These are phyloP conservation scores for Podaxis carcinomalis DNA, from an alignment of 768 basidiomycete genomes.

Conservation along the genomic window DNA sequence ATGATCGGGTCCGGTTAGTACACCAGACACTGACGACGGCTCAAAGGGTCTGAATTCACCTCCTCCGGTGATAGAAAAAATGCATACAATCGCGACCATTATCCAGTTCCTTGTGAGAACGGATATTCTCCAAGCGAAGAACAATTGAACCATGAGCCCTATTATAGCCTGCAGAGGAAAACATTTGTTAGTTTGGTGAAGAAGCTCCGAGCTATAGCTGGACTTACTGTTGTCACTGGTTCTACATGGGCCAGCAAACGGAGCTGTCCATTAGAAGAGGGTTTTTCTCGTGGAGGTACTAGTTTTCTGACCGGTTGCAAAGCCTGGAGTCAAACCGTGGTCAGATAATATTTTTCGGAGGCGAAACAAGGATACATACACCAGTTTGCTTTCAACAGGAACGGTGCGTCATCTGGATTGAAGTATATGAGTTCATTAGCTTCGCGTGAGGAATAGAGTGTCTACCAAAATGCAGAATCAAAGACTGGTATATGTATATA, in stretches of 20 bases:
- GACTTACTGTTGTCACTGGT: constrained; percentile 38
- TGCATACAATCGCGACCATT: constrained; percentile 14
- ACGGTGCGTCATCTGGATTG: constrained; percentile 11
- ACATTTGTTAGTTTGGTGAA: neutral
- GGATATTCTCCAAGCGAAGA: constrained; percentile 36
- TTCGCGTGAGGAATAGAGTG: neutral
- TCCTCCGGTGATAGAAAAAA: constrained; percentile 17
- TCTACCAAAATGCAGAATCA: constrained; percentile 43
- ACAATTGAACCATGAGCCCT: constrained; percentile 38
- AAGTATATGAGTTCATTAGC: neutral
- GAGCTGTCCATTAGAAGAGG: neutral
- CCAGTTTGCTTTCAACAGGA: constrained; percentile 10
- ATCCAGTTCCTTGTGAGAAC: constrained; percentile 21
- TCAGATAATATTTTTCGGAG: neutral
- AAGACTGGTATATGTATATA: constrained; percentile 39
- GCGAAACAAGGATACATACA: neutral
- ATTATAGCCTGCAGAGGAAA: constrained; percentile 34
- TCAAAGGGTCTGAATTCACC: constrained; percentile 14
- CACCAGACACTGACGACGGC: neutral
- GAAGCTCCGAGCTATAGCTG: neutral
- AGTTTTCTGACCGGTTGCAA: neutral
- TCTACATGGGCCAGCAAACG: constrained; percentile 20
- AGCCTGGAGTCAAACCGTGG: neutral
- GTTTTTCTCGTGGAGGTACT: neutral
- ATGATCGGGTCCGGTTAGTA: constrained; percentile 4